Base-by-base conservation (phyloP, 306 rosid species). In the Cucumis melo region DNA sequence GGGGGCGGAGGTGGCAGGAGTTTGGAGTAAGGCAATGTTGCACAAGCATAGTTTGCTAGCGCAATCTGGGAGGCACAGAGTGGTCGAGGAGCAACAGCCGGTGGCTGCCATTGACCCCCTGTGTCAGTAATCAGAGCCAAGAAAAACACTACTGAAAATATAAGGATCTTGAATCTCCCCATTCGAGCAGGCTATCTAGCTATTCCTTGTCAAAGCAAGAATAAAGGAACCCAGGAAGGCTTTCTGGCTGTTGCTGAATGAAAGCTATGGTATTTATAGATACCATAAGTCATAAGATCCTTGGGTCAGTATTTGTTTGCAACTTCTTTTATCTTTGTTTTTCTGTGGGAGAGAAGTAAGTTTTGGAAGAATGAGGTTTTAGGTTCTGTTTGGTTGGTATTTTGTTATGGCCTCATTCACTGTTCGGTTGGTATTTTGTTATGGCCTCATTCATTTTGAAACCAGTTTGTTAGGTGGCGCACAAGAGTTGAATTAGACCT, bases 401-500 rank as follows among this genome's bases (percentile, higher is more conserved):
- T 34, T 65, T 32, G 57, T 64, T 77, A 20, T 59, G 15, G 53
- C 73, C 27, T 77, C 96, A 89, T 86, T 65, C 83, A 0, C n/a
- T n/a, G n/a, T n/a, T n/a, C n/a, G n/a, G n/a, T n/a, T n/a, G n/a
- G n/a, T n/a, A n/a, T 29, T 34, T 65, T 32, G 57, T 64, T 77
- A 20, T 59, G 15, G 53, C 73, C 27, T 77, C 96, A 89, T 86
- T 65, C 83, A 0, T 60, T 82, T 73, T 82, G 92, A 87, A 96
- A 87, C 61, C 63, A 57, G 73, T 82, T 81, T 60, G 85, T 75
- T 85, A 85, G 96, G 93, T 90, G 81, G 60, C 77, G 39, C 57
- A 68, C 60, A 72, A 77, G 53, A 17, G 42, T 54, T 56, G n/a
- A n/a, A 58, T 29, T 48, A n/a, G n/a, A 56, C 23, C 67, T 56